Evolutionary conservation across 2,329 filamentous ascomycete genomes (phyloP).

Genomic region (Alternaria arborescens): DNA sequence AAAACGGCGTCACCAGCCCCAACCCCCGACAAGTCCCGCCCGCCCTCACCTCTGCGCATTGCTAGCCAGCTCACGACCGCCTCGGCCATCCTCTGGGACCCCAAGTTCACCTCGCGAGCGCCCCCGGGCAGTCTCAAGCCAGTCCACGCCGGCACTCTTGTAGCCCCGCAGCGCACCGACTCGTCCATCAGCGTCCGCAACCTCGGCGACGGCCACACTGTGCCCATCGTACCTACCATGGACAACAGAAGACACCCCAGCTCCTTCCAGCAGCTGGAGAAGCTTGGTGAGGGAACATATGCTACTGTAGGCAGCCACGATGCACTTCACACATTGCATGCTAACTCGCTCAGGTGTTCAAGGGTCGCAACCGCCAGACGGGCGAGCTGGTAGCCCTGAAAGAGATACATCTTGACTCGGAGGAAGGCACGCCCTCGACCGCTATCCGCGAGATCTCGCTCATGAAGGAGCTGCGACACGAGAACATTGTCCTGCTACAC

Average conservation of each 20-base stretch:
- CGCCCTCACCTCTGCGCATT: slow-evolving; percentile 48
- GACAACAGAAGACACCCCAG: slow-evolving; percentile 91
- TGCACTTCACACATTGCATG: neutral
- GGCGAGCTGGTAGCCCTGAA: slow-evolving; percentile 96
- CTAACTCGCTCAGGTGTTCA: slow-evolving; percentile 79
- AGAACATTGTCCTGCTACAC: slow-evolving; percentile 96
- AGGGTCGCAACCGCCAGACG: slow-evolving; percentile 95
- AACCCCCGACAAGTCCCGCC: slow-evolving; percentile 15
- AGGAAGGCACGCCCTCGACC: slow-evolving; percentile 96
- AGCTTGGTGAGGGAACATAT: slow-evolving; percentile 97
- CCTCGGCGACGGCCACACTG: slow-evolving; percentile 55
- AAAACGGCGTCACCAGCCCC: slow-evolving; percentile 27
- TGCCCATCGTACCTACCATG: slow-evolving; percentile 64
- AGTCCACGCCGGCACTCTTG: slow-evolving; percentile 60
- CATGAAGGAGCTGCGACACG: slow-evolving; percentile 99
- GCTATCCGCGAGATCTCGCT: slow-evolving; percentile 98
- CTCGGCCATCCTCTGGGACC: slow-evolving; percentile 60
- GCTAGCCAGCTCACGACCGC: slow-evolving; percentile 59
- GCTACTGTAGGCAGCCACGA: slow-evolving; percentile 75
- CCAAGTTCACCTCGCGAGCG: slow-evolving; percentile 56
- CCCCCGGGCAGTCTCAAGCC: slow-evolving; percentile 57
- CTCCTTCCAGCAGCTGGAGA: slow-evolving; percentile 99
- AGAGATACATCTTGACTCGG: slow-evolving; percentile 97
- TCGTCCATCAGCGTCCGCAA: slow-evolving; percentile 61
- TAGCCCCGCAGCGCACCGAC: slow-evolving; percentile 58